Evolutionary conservation across 345 rosid species (phyloP).

Genomic region (Sapria himalayana): DNA sequence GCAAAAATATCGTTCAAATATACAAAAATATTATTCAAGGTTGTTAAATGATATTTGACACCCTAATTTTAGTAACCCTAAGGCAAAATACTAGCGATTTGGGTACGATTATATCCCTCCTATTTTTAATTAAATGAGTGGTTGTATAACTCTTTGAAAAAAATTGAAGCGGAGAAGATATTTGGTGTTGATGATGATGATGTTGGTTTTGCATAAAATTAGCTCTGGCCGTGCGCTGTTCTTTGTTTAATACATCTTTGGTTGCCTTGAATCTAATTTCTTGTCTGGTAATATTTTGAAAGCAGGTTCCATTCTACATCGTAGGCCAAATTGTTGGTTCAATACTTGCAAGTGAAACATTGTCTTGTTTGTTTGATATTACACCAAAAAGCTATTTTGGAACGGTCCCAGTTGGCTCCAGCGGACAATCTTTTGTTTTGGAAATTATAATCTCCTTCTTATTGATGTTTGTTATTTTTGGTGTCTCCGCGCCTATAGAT

Average conservation of each 20-base stretch:
- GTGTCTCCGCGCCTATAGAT: constrained; percentile 28
- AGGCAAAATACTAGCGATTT: no score
- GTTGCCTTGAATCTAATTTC: not conserved
- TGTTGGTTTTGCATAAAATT: not conserved
- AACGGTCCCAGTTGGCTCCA: constrained; percentile 34
- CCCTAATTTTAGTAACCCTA: no score
- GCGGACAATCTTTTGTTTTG: constrained; percentile 19
- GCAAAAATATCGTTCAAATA: no score
- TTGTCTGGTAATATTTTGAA: not conserved
- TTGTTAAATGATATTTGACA: no score
- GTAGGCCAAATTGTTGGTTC: constrained; percentile 34
- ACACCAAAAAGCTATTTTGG: constrained; percentile 32
- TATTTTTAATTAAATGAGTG: no score
- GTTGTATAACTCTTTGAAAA: no score
- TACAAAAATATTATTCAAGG: no score
- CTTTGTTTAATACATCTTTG: no score
- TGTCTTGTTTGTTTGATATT: constrained; percentile 19
- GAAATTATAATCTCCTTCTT: constrained; percentile 48
- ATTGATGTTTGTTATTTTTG: constrained; percentile 49
- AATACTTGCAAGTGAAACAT: constrained; percentile 31
- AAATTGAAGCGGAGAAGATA: no score
- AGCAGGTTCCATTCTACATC: constrained; percentile 37
- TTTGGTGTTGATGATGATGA: not conserved
- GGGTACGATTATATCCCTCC: no score
- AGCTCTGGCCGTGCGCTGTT: no score